Base-by-base conservation (phyloP, 2,329 filamentous ascomycete species). In the Talaromyces sp. region DNA sequence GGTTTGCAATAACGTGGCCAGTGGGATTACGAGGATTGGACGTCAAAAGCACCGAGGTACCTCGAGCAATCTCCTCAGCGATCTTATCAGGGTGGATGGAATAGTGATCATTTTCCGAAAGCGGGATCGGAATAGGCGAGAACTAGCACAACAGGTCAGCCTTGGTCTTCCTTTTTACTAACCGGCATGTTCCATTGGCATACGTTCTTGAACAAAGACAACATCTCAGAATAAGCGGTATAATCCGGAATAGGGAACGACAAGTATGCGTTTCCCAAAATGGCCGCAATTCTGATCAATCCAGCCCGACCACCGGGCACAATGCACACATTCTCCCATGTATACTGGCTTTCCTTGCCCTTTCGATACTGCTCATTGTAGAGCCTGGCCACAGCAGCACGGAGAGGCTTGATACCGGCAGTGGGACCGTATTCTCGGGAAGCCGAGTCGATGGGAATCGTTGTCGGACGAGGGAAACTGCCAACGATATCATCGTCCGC, bases 151-250 rank as follows among this genome's bases (percentile, higher is more conserved):
- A 46, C 9, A 9, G 15, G 17, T 46, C 35, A 50, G 50, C 31
- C 6, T 17, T 11, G 17, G 21, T 36, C 7, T 15, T 28, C 40
- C 17, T 17, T 43, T 9, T 11, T 19, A 21, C 17, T 33, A 54
- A 17, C 39, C 11, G 22, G n/a, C n/a, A 35, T 28, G 11, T 22
- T 21, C 9, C n/a, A 36, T 8, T 15, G 11, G 66, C 71, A 60
- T 56, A 75, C 73, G 74, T 96, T 96, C 77, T 89, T 91, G 82
- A 97, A 97, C 60, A 97, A 79, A 59, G 87, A 91, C 77, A 97
- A 77, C 92, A 97, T 97, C 79, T 97, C 92, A 70, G 95, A 96
- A 80, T 97, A 97, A 2, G 93, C 93, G 2, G 92, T 96, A 77
- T 97, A 97, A 73, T 97, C 89, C 46, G 90, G 90, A 70, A 96